phyloP scores from a whole-genome alignment of 2,329 filamentous ascomycete species.

The Arthrobotrys entomopaga region DNA sequence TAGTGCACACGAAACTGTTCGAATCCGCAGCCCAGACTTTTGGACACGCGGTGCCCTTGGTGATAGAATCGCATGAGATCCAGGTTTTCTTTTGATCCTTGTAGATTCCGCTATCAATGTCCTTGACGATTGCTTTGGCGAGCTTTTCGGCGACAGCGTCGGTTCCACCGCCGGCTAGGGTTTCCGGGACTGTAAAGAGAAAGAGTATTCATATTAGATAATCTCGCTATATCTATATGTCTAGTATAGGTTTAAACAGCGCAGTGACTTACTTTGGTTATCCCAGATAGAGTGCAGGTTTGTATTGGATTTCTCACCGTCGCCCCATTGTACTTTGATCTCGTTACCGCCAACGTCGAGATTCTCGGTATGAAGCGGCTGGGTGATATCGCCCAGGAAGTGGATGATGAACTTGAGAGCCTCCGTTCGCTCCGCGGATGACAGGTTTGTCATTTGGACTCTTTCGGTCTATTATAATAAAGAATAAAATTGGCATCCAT shows the following conservation, averaged over 20 bases:
- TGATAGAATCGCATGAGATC: conserved; percentile 69
- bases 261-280: conserved; percentile 68
- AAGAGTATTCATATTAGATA: conserved; percentile 60
- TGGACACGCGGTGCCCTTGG: conserved; percentile 68
- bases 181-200: conserved; percentile 34
- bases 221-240: not conserved
- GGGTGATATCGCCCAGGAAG: conserved; percentile 76
- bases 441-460: conserved; percentile 28
- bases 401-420: conserved; percentile 57
- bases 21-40: conserved; percentile 73
- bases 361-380: conserved; percentile 74
- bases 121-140: conserved; percentile 68
- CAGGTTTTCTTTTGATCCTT: conserved; percentile 66
- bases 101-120: conserved; percentile 70
- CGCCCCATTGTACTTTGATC: conserved; percentile 72
- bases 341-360: conserved; percentile 74
- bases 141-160: conserved; percentile 61
- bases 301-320: conserved; percentile 62
- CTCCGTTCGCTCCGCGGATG: conserved; percentile 40
- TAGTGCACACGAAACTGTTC: conserved; percentile 70
- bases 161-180: conserved; percentile 40
- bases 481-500: conserved; percentile 67
- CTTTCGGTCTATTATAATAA: conserved; percentile 27
- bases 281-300: conserved; percentile 81
- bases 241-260: conserved; percentile 52